Conservation (phyloP, 768 basidiomycete species). For the Pleurotus sapidus region DNA sequence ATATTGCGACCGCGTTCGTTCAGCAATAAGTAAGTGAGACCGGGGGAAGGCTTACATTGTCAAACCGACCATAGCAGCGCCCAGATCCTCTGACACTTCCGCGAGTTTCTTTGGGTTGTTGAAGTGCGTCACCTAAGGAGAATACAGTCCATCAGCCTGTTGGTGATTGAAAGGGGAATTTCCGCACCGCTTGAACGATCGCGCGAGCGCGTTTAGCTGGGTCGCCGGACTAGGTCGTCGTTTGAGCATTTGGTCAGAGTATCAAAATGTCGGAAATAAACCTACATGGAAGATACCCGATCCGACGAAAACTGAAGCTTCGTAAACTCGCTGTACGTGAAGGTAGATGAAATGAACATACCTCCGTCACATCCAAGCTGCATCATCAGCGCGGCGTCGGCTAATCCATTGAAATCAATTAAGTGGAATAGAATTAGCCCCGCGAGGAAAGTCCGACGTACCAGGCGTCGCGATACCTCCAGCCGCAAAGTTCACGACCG, state of each 20-base stretch:
- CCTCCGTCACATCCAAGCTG: constrained; percentile 96
- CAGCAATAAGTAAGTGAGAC: constrained; percentile 1
- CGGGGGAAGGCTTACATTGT: constrained; percentile 61
- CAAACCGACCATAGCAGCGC: constrained; percentile 91
- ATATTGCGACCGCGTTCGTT: background rate
- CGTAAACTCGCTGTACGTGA: constrained; percentile 9
- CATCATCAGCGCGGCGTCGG: constrained; percentile 99
- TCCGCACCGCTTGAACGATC: constrained; percentile 87
- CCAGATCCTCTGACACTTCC: constrained; percentile 84
- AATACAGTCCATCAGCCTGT: constrained; percentile 9
- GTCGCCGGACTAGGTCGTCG: constrained; percentile 67
- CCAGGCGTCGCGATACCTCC: constrained; percentile 93
- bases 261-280: background rate
- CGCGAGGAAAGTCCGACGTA: constrained; percentile 24
- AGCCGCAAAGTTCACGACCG: constrained; percentile 96
- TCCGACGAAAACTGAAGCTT: constrained; percentile 85
- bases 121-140: constrained; percentile 80
- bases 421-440: constrained; percentile 8
- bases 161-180: constrained; percentile 1
- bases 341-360: constrained; percentile 32
- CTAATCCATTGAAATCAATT: constrained; percentile 30
- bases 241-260: background rate
- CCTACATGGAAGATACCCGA: constrained; percentile 92
- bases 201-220: constrained; percentile 93
- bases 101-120: constrained; percentile 92